A percentile compares a stretch with the other conserved stretches of the same genome.
These are phyloP conservation scores for Trichophyton schoenleinii DNA, from an alignment of 2,329 filamentous ascomycete genomes.

Conservation along the genomic window DNA sequence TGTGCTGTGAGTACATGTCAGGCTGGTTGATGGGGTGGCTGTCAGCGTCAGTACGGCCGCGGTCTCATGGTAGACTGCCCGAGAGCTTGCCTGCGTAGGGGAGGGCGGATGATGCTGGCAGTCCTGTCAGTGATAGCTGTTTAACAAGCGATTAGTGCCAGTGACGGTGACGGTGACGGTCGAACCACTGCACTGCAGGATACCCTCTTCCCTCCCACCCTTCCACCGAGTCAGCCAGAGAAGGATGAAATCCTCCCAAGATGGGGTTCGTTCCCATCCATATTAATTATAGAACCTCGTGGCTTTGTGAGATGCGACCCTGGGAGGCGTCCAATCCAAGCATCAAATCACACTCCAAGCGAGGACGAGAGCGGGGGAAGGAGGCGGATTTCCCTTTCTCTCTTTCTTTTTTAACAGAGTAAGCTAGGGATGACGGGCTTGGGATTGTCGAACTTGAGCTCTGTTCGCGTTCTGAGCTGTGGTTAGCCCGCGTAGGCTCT, in stretches of 20 bases:
- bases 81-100: neutral
- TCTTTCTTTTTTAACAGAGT: neutral
- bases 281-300: constrained; percentile 4
- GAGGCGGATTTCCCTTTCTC: neutral
- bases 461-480: neutral
- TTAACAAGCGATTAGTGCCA: too few relatives aligned
- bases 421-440: neutral
- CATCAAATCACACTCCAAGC: neutral
- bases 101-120: neutral
- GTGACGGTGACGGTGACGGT: neutral
- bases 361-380: neutral
- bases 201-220: too few relatives aligned
- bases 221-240: too few relatives aligned
- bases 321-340: neutral
- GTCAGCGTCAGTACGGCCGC: neutral
- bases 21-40: neutral
- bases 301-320: constrained; percentile 3
- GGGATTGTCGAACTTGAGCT: neutral
- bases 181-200: too few relatives aligned
- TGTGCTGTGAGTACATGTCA: neutral
- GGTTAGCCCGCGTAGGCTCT: neutral
- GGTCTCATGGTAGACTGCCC: neutral
- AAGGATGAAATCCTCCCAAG: neutral
- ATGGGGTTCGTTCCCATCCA: neutral
- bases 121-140: too few relatives aligned